Evolutionary conservation across 1,139 yeast species (phyloP), one percentile per base, ranked within the genome.

Genomic region (Candida frijolesensis): DNA sequence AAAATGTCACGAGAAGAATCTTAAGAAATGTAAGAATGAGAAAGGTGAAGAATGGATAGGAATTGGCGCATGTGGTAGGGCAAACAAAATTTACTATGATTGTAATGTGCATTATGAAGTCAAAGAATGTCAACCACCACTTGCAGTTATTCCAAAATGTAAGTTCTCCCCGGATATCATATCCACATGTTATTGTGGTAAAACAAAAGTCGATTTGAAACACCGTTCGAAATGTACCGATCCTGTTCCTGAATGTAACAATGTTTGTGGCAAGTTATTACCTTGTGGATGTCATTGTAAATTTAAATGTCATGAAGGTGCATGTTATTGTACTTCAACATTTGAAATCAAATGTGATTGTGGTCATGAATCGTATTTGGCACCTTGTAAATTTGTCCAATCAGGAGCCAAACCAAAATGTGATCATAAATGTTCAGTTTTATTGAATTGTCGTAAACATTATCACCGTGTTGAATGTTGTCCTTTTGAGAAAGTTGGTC

Each of bases 381-480:
- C 86, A 4, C 86, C 95, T 0, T 89, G 96, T 62, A 71, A 70
- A 46, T 81, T 86, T 55, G 57, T 78, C 14, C 80, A 74, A 46
- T 61, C 70, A 5, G 86, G 84, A 0, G 68, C 71, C 41, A 57
- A 59, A 15, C 91, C 97, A 6, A 71, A 69, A 32, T 91, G 98
- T 69, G 70, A 70, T n/a, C 83, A 85, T 49, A 85, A 85, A 62
- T 92, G 97, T 67, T 82, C 85, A 40, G 89, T 91, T 0, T 68
- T 85, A 49, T 78, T 87, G 66, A 87, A 84, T 55, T 91, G 98
- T 63, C 82, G 95, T 52, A 82, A 91, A 55, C 98, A 91, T 67
- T 76, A 85, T 53, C 95, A 96, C 64, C 69, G 78, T 18, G 78
- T 72, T 16, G 69, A 76, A 15, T 91, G 98, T 66, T 91, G 98